A percentile compares a stretch with the other conserved stretches of the same genome.
These are phyloP conservation scores for Phytophthora citrophthora DNA, from an alignment of 352 stramenopile species.

Conservation along the genomic window DNA sequence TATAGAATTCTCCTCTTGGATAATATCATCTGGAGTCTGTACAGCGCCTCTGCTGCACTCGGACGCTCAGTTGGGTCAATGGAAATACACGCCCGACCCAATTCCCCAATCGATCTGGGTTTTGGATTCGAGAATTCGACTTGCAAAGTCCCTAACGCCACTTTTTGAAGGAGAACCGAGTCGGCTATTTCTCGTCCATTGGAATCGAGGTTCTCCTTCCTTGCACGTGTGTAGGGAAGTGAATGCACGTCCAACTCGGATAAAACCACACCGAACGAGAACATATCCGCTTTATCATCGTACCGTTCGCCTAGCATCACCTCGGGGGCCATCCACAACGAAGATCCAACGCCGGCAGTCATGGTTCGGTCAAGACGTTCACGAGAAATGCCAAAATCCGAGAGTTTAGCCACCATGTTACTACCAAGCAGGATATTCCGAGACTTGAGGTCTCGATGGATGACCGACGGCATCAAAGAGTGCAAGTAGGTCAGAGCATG, in stretches of 20 bases:
- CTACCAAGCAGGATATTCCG: constrained; percentile 49
- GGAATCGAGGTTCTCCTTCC: constrained; percentile 20
- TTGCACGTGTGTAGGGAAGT: constrained; percentile 12
- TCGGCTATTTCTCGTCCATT: constrained; percentile 23
- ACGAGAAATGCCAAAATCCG: constrained; percentile 63
- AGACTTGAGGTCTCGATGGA: constrained; percentile 29
- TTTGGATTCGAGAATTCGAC: constrained; percentile 25
- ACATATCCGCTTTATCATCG: constrained; percentile 29
- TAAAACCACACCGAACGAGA: constrained; percentile 25
- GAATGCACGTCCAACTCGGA: constrained; percentile 25
- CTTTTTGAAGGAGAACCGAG: constrained; percentile 25
- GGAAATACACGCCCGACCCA: constrained; percentile 23
- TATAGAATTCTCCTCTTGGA: constrained; percentile 20
- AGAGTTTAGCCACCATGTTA: constrained; percentile 53
- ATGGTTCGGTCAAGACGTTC: constrained; percentile 28
- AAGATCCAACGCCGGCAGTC: constrained; percentile 28
- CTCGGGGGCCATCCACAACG: constrained; percentile 27
- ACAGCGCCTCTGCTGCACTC: constrained; percentile 12
- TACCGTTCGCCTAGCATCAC: constrained; percentile 26
- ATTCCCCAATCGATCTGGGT: constrained; percentile 14
- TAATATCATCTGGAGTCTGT: constrained; percentile 9
- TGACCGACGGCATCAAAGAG: constrained; percentile 15
- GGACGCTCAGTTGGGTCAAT: constrained; percentile 18
- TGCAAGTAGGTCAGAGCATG: constrained; percentile 30
- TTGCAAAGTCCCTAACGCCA: constrained; percentile 19